Evolutionary conservation across 2,329 filamentous ascomycete genomes (phyloP), one percentile per base, ranked within the genome.

Genomic region (Stemphylium lycopersici): DNA sequence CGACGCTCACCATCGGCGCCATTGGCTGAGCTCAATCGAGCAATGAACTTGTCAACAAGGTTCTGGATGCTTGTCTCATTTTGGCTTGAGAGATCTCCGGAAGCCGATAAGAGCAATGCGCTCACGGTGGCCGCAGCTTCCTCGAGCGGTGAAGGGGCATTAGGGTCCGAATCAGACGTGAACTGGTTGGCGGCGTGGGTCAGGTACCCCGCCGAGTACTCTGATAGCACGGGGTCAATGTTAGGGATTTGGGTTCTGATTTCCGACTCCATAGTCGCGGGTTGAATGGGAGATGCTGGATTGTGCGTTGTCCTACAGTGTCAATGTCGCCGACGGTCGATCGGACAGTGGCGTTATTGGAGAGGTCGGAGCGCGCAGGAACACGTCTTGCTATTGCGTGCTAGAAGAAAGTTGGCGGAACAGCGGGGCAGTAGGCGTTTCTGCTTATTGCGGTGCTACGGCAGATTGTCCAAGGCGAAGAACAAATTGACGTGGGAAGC

Each of bases 191-290:
- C 95, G 43, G 95, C 95, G 82, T 99, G 93, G 70, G 87, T 92
- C 66, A 99, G 83, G 74, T 98, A 99, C 53, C 95, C 95, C 62
- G 91, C 90, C 38, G 92, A 95, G 78, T 96, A 97, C 78, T 96
- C 90, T 43, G 91, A 93, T 64, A 97, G 82, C 59, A 96, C 84
- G 55, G 89, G 90, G 78, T 97, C 93, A 66, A 97, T 90, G 71
- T 90, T 89, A 58, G 92, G 92, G 65, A 96, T 85, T 65, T 91
- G 86, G 58, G 88, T 82, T 79, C 89, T 89, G 73, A 96, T 91
- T 79, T 96, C 90, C 70, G 90, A 83, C 77, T 96, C 92, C 92
- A 96, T 96, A 61, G 57, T 61, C 77, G 58, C 37, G 56, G 55
- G 56, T 57, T 53, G 58, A 56, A 12, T 55, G 63, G 46, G 46